Evolutionary conservation across 495 filamentous ascomycete genomes (phyloP), one percentile per base, ranked within the genome.

Genomic region (Aspergillus affinis): DNA sequence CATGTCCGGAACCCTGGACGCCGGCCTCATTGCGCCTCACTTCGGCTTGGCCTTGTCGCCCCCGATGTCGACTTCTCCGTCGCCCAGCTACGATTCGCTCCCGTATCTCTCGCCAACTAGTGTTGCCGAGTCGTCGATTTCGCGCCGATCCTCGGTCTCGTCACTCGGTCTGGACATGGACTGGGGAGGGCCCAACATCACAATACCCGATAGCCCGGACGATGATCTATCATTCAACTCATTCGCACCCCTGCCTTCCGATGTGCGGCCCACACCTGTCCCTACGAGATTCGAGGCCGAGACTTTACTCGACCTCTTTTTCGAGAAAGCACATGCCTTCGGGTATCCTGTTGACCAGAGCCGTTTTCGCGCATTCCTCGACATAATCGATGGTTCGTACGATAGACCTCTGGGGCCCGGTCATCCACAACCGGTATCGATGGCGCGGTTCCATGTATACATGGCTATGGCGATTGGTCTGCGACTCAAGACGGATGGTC

Each of bases 401-500:
- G 46, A 59, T 1, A 20, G 12, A 4, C 2, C 62, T 2, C 8
- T 36, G 6, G 21, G 36, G 7, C 41, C 27, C 2, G 23, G 0
- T 3, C 26, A 23, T 19, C 8, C 49, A 7, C 62, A 51, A 23
- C 20, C 57, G 0, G 20, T 29, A 4, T 57, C 63, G 0, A 60
- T 65, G 60, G 63, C 63, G 1, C 51, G 52, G n/a, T 65, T 62
- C 19, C 63, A 62, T 15, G 63, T 65, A 7, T 60, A 60, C 52
- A 62, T 65, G 63, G 59, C 63, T 0, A 65, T 65, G 60, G 63
- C 63, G 8, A 47, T 60, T n/a, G 60, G 41, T 8, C 45, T 65
- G n/a, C 19, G 53, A n/a, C 46, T 62, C 41, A 55, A 62, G 26
- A 21, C 10, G 19, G 57, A 57, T 7, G 50, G 44, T 4, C 5